Evolutionary conservation across 1,284 basidiomycete species (phyloP).

Genomic region (Ganoderma multipileum): DNA sequence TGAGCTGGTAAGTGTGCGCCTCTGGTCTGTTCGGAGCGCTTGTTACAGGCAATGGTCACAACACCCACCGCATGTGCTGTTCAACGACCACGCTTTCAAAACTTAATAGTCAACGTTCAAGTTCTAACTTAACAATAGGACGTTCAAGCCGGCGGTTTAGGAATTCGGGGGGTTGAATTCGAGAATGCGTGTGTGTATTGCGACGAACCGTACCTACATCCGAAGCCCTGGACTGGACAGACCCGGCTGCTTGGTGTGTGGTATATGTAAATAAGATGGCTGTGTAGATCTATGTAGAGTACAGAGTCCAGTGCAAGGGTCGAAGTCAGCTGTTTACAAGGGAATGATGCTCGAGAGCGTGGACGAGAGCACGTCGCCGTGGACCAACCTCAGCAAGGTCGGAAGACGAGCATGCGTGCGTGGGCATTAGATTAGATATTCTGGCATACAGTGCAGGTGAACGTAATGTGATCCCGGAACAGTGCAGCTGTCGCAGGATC

Average conservation of each 20-base stretch:
- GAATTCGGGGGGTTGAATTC: neutral
- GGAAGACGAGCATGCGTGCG: constrained; percentile 27
- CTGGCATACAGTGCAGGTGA: constrained; percentile 77
- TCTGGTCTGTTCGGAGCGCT: neutral
- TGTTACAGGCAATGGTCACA: too few species aligned
- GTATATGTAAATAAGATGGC: constrained; percentile 27
- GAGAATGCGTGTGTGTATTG: constrained; percentile 39
- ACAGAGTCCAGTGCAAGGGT: constrained; percentile 32
- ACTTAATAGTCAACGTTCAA: too few species aligned
- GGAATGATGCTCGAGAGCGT: constrained; percentile 27
- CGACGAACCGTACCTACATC: constrained; percentile 32
- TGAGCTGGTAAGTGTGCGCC: too few species aligned
- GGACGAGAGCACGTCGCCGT: constrained; percentile 14
- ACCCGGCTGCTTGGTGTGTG: neutral
- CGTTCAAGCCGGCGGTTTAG: too few species aligned
- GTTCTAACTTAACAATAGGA: too few species aligned
- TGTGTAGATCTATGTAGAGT: constrained; percentile 34
- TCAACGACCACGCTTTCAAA: too few species aligned
- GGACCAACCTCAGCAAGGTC: constrained; percentile 19
- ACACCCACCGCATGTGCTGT: too few species aligned
- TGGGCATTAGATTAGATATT: constrained; percentile 76
- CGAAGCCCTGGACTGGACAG: constrained; percentile 9
- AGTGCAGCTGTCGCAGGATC: constrained; percentile 56
- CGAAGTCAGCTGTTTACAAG: constrained; percentile 31
- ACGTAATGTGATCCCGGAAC: constrained; percentile 72